These are phyloP conservation scores for Simplicillium aogashimaense DNA, from an alignment of 2,329 filamentous ascomycete species.

Conservation along the genomic window DNA sequence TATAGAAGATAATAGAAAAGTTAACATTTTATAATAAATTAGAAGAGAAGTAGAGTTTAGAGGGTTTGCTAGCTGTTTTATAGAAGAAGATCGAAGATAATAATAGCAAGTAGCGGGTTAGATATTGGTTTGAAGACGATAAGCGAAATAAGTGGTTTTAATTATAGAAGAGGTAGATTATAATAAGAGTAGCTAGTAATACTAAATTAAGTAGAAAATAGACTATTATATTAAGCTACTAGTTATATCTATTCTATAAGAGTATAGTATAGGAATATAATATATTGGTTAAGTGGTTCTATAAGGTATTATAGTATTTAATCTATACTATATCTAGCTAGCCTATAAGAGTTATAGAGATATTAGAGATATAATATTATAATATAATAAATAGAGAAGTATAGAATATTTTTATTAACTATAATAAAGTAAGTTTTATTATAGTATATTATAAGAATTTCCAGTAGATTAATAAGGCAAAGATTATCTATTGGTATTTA, in stretches of 20 bases:
- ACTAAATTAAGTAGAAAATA: neutral
- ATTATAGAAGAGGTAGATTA: neutral
- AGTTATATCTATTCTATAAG: neutral
- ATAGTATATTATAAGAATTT: conserved; percentile 14
- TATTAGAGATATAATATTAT: conserved; percentile 1
- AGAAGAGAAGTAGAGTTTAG: neutral
- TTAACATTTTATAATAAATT: neutral
- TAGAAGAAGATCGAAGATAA: conserved; percentile 2
- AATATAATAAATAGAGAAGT: conserved; percentile 8
- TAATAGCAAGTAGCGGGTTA: conserved; percentile 3
- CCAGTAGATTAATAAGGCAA: conserved; percentile 10
- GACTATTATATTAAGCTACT: neutral
- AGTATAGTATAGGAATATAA: conserved; percentile 1
- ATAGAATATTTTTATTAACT: conserved; percentile 6
- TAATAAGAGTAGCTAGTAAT: neutral
- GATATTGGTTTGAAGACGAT: conserved; percentile 5
- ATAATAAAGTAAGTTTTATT: conserved; percentile 9
- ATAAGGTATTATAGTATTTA: conserved; percentile 5
- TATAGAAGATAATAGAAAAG: conserved; percentile 1
- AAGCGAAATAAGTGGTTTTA: conserved; percentile 1
- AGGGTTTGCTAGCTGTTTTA: neutral
- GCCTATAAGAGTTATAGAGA: conserved; percentile 3
- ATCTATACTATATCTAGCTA: conserved; percentile 5
- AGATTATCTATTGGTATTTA: conserved; percentile 16
- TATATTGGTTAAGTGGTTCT: conserved; percentile 2